phyloP scores from a whole-genome alignment of 495 filamentous ascomycete genomes.

The Clavariopsis aquatica region DNA sequence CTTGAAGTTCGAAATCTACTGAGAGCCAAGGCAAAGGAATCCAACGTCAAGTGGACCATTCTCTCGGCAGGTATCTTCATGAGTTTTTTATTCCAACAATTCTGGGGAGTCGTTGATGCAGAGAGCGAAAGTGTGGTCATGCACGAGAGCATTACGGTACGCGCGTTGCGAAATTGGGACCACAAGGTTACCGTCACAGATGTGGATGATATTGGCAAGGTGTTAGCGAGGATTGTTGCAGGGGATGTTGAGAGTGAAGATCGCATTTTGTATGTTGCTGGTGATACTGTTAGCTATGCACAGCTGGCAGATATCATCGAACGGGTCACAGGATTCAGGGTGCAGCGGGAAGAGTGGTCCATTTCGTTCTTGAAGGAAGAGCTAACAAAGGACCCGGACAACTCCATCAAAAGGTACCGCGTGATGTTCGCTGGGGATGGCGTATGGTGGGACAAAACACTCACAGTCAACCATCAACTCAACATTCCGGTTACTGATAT shows the following conservation, averaged over 20 bases:
- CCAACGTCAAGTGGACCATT: conserved; percentile 55
- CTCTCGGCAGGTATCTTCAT: conserved; percentile 66
- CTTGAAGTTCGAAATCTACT: conserved; percentile 56
- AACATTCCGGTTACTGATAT: conserved; percentile 17
- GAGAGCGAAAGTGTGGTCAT: conserved; percentile 39
- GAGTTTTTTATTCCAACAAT: conserved; percentile 60
- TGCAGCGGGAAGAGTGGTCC: conserved; percentile 52
- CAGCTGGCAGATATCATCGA: conserved; percentile 55
- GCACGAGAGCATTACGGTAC: conserved; percentile 42
- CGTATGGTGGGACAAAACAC: conserved; percentile 57
- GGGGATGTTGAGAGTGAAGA: conserved; percentile 37
- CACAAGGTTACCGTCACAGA: conserved; percentile 59
- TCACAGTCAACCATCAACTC: conserved; percentile 26
- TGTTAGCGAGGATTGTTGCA: conserved; percentile 56
- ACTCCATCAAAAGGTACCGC: conserved; percentile 59
- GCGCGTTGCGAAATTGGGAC: conserved; percentile 59
- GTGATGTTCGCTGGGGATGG: conserved; percentile 62
- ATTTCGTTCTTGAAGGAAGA: conserved; percentile 46
- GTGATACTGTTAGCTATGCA: conserved; percentile 60
- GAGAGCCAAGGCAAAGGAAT: conserved; percentile 46
- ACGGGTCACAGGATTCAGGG: conserved; percentile 44
- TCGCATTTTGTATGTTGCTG: conserved; percentile 55
- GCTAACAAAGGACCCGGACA: conserved; percentile 50
- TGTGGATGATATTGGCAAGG: conserved; percentile 58
- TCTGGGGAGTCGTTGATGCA: conserved; percentile 57